Conservation (phyloP, 352 stramenopile species). For the Phytophthora uliginosa region DNA sequence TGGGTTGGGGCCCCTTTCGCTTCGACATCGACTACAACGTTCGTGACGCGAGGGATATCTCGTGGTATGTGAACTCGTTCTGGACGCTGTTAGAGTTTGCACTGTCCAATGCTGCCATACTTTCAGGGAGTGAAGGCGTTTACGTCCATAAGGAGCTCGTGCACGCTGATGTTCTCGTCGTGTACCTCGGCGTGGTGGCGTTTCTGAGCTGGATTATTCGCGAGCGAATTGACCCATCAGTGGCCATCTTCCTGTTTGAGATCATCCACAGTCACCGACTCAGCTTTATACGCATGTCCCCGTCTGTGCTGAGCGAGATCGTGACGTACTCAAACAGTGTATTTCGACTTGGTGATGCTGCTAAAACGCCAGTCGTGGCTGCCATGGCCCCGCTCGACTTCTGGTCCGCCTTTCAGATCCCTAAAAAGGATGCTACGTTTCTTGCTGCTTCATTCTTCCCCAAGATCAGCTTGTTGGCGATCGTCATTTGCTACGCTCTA, state of each 20-base stretch:
- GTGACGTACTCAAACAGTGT: conserved; percentile 16
- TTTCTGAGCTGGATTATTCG: conserved; percentile 23
- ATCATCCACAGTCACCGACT: conserved; percentile 30
- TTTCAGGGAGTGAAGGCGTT: conserved; percentile 13
- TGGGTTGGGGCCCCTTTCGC: conserved; percentile 55
- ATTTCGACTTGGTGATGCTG: conserved; percentile 10
- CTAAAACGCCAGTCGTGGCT: conserved; percentile 4
- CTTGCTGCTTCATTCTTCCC: conserved; percentile 28
- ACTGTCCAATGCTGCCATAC: conserved; percentile 29
- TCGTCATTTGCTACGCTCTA: conserved; percentile 21
- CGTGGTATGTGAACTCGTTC: conserved; percentile 43
- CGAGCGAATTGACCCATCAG: conserved; percentile 33
- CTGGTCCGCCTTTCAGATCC: conserved; percentile 29
- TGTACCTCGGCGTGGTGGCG: conserved; percentile 31
- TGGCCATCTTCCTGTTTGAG: conserved; percentile 35
- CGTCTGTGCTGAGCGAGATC: conserved; percentile 13
- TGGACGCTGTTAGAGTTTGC: conserved; percentile 47
- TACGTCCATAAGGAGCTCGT: conserved; percentile 37
- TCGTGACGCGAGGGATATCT: conserved; percentile 28
- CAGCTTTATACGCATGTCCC: conserved; percentile 11
- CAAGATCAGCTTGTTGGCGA: conserved; percentile 23
- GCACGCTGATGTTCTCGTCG: conserved; percentile 38
- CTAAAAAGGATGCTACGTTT: conserved; percentile 24
- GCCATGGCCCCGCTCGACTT: conserved; percentile 32
- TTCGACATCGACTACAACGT: conserved; percentile 31